phyloP scores from a whole-genome alignment of 352 stramenopile genomes.

The Phytophthora agathidicida region DNA sequence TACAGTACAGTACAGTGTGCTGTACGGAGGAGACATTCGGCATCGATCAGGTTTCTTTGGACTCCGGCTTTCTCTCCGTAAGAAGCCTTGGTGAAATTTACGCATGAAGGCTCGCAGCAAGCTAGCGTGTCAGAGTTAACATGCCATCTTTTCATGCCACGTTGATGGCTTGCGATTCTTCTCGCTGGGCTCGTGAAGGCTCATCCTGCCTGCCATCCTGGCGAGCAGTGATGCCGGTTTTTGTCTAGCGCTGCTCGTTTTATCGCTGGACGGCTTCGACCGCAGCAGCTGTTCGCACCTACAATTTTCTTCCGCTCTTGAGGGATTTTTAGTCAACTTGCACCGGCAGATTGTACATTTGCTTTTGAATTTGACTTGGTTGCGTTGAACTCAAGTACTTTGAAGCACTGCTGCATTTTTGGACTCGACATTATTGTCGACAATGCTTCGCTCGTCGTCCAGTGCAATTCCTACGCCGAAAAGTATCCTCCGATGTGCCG shows the following conservation, averaged over 20 bases:
- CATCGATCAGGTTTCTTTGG: conserved; percentile 24
- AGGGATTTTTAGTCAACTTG: conserved; percentile 21
- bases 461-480: conserved; percentile 2
- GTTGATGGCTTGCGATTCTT: conserved; percentile 14
- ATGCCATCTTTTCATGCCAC: neutral
- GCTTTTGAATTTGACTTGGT: no score
- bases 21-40: neutral
- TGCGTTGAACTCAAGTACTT: no score
- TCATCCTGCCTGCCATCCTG: conserved; percentile 31
- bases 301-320: conserved; percentile 25
- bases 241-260: conserved; percentile 17
- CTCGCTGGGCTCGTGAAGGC: neutral
- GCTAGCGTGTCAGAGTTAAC: no score
- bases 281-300: conserved; percentile 16
- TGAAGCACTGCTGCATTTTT: no score
- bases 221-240: conserved; percentile 20
- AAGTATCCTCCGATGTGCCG: conserved; percentile 25
- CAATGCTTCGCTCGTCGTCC: neutral
- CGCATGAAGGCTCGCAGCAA: neutral
- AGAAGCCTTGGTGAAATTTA: conserved; percentile 10
- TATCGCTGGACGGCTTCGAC: conserved; percentile 14
- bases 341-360: neutral
- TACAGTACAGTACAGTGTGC: no score
- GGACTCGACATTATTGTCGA: neutral
- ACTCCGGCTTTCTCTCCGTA: conserved; percentile 27